Evolutionary conservation across 2,329 filamentous ascomycete genomes (phyloP).

Genomic region (Zarea fungicola): DNA sequence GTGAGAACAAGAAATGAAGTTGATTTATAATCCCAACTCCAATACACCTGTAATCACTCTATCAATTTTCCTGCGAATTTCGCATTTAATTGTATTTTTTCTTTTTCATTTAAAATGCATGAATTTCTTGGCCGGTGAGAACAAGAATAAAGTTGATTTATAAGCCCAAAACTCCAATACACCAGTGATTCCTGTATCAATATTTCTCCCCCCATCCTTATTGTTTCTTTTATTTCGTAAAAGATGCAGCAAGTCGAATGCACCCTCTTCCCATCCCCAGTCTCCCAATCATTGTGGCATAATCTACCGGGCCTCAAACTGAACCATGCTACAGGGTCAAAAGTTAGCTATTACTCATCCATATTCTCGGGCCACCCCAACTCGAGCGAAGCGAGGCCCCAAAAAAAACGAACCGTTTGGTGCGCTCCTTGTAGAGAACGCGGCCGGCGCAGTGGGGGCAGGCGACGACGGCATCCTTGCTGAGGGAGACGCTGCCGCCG

Average conservation of each 20-base stretch:
- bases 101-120: no score
- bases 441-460: conserved; percentile 72
- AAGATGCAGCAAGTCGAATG: no score
- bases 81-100: no score
- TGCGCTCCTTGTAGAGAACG: conserved; percentile 95
- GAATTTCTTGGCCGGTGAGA: no score
- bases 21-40: no score
- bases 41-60: no score
- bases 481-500: conserved; percentile 35
- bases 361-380: no score
- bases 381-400: background rate
- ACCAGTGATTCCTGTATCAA: no score
- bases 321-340: conserved; percentile 76
- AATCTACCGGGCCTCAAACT: conserved; percentile 83
- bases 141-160: background rate
- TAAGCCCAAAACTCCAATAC: conserved; percentile 11
- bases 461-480: conserved; percentile 45
- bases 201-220: no score
- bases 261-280: no score
- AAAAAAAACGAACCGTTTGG: conserved; percentile 69
- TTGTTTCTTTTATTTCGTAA: background rate
- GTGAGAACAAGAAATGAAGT: no score
- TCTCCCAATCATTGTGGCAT: background rate
- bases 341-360: conserved; percentile 17
- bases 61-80: no score